Base-by-base conservation (phyloP, 345 rosid genomes). In the Crucihimalaya himalaica region DNA sequence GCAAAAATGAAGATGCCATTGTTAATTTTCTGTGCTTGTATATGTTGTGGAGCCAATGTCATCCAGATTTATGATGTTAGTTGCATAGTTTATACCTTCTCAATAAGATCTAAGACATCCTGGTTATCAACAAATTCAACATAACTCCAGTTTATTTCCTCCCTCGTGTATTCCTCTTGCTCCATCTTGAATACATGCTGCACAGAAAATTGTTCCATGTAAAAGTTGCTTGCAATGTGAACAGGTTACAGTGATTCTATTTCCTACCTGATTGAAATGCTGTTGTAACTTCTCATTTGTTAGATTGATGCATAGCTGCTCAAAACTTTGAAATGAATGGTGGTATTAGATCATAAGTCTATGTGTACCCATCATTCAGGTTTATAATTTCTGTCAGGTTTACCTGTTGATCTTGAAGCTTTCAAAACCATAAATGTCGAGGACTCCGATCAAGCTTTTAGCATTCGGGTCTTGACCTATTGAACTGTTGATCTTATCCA, bases 131-230 rank as follows among this genome's bases (percentile, higher is more conserved):
- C 85, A 67, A 87, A 89, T 75, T 89, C 96, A 18, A 87, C 85
- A 50, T 89, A 86, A 81, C 90, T 89, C 96, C 92, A 87, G 75
- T 89, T 67, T 15, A 89, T 89, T 72, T 86, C 90, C 71, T 89
- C 92, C 65, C 80, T 83, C 16, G 84, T 86, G 42, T 86, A 89
- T 37, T 87, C 90, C 60, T 89, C 96, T 78, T 85, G 90, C 74
- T 89, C 90, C 96, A 89, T 87, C 77, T 89, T 85, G 73, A 89
- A 87, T 13, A 89, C 96, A 73, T 89, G 92, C 89, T 89, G 89
- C 69, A 68, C 52, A 67, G 62, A 74, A 71, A 48, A 9, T 7
- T 60, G 42, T 54, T 71, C 54, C 47, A 55, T 64, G 15, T 72
- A 40, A 53, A 48, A 55, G 42, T 55, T 34, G 66, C 50, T 58